Evolutionary conservation across 768 basidiomycete genomes (phyloP).

Genomic region (Lanmaoa pseudosensibilis): DNA sequence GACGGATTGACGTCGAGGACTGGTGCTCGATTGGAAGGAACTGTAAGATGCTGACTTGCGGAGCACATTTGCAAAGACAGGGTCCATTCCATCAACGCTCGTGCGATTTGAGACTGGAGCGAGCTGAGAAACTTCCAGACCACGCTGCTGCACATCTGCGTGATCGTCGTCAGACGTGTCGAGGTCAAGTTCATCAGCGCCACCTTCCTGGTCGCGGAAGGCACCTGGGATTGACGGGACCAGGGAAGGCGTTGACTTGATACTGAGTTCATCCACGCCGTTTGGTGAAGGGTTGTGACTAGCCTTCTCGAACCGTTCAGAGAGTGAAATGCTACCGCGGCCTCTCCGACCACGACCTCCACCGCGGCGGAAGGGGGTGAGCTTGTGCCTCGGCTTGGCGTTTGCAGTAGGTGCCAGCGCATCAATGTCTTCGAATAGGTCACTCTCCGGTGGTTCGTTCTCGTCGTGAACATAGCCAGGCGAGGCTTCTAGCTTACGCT

Average conservation of each 20-base stretch:
- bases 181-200: slow-evolving; percentile 20
- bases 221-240: slow-evolving; percentile 36
- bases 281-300: slow-evolving; percentile 51
- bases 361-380: slow-evolving; percentile 55
- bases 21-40: slow-evolving; percentile 46
- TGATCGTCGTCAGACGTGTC: slow-evolving; percentile 26
- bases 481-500: slow-evolving; percentile 49
- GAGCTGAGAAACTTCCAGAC: slow-evolving; percentile 36
- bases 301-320: slow-evolving; percentile 62
- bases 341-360: slow-evolving; percentile 50
- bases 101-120: slow-evolving; percentile 56
- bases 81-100: slow-evolving; percentile 86
- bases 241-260: slow-evolving; percentile 24
- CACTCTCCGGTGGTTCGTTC: slow-evolving; percentile 41
- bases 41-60: slow-evolving; percentile 49
- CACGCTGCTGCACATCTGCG: slow-evolving; percentile 30
- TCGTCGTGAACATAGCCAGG: slow-evolving; percentile 38
- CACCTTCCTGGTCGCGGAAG: slow-evolving; percentile 25
- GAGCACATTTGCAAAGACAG: slow-evolving; percentile 77
- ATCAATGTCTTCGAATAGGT: slow-evolving; percentile 49
- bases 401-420: slow-evolving; percentile 32
- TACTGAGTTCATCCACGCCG: slow-evolving; percentile 23
- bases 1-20: slow-evolving; percentile 62
- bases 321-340: slow-evolving; percentile 54
- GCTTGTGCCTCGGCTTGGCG: slow-evolving; percentile 39